Evolutionary conservation across 2,329 filamentous ascomycete species (phyloP), one percentile per base, ranked within the genome.

Genomic region (Dothidotthia symphoricarpi): DNA sequence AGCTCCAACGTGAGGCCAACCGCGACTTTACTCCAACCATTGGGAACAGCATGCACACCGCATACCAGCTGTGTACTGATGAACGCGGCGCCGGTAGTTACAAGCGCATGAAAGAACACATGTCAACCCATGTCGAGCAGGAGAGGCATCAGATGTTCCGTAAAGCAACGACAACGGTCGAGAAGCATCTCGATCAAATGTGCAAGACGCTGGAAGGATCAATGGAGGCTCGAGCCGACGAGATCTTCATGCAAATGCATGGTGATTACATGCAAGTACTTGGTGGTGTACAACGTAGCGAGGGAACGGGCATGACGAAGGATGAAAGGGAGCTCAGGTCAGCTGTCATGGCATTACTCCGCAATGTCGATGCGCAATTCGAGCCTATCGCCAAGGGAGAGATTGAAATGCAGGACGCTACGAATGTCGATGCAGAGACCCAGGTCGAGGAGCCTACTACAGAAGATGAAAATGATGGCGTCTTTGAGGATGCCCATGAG

Each of bases 11-110:
- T 17, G 72, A 77, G 3, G 72, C 74, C 12, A 81, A 73, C 49
- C 73, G 78, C 3, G 64, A 74, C 24, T 80, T 82, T 39, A 69
- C 67, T 0, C 77, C 76, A 0, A 64, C 66, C 2, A 71, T 82
- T 36, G 54, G 63, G 3, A 28, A 47, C 1, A 60, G 58, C 22
- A 79, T 83, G 73, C 43, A 47, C 2, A 41, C 58, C 2, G 71
- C 67, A 0, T 82, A 82, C 51, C 39, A 64, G 0, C 34, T 31
- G 0, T 80, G 76, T 51, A 44, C 57, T 4, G 47, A 58, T 0
- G 74, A 80, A 51, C 26, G 27, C n/a, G 75, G 72, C 54, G 3
- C 25, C 0, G 77, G 78, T 3, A 66, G 56, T 9, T 80, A 64
- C 52, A 60, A 39, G 24, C 69, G 77, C 2, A 82, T 82, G 74